phyloP scores from a whole-genome alignment of 805 yeast genomes.

The Sugiyamaella americana region DNA sequence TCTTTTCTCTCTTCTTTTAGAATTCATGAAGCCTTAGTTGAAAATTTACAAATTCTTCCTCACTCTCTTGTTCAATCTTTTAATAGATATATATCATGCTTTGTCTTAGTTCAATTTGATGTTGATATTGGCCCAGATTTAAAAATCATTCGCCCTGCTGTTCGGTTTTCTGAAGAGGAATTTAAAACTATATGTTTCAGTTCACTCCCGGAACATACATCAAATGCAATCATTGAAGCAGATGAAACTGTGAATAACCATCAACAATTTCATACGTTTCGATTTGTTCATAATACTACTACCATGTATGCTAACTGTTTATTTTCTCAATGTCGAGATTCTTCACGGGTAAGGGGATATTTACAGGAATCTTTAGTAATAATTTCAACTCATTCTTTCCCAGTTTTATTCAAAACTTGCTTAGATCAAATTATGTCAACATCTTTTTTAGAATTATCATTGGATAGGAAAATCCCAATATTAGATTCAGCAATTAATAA shows the following conservation, averaged over 20 bases:
- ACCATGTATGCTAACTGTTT: constrained; percentile 20
- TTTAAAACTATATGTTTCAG: constrained; percentile 25
- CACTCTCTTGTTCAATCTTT: constrained; percentile 1
- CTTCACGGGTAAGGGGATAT: constrained; percentile 21
- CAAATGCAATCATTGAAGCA: not conserved
- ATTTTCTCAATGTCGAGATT: constrained; percentile 18
- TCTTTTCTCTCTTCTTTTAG: constrained; percentile 45
- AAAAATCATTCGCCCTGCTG: constrained; percentile 25
- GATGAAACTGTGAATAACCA: not conserved
- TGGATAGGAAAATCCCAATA: constrained; percentile 21
- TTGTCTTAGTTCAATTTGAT: constrained; percentile 25
- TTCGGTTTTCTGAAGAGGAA: constrained; percentile 23
- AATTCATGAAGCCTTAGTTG: constrained; percentile 24
- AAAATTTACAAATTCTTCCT: constrained; percentile 8
- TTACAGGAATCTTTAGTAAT: constrained; percentile 25
- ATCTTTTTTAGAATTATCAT: constrained; percentile 7
- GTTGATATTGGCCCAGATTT: constrained; percentile 26
- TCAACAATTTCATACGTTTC: constrained; percentile 13
- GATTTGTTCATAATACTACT: constrained; percentile 6
- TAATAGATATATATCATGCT: constrained; percentile 19
- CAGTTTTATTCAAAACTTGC: constrained; percentile 20
- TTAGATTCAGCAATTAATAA: constrained; percentile 23
- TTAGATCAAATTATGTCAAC: constrained; percentile 14
- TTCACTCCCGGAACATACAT: constrained; percentile 24
- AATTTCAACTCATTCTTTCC: constrained; percentile 17